Percentiles rank a stretch among this genome's conserved stretches.
These are phyloP conservation scores for Rhodomyrtus tomentosa DNA, from an alignment of 345 rosid genomes.

Conservation along the genomic window DNA sequence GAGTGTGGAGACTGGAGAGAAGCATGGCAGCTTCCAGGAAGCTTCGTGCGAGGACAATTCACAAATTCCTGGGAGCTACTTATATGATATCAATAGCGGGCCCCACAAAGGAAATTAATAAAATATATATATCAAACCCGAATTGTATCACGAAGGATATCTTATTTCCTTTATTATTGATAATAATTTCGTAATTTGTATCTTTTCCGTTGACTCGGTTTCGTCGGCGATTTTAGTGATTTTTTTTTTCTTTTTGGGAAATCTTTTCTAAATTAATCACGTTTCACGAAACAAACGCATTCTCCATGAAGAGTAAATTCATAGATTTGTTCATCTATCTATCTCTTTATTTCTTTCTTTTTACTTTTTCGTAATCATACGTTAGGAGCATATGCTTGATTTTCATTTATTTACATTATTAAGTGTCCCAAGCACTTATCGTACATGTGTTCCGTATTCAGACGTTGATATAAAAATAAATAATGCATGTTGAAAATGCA, in stretches of 20 bases:
- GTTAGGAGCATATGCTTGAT: neutral
- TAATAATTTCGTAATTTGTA: too few relatives aligned
- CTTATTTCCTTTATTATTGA: too few relatives aligned
- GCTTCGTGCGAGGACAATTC: slow-evolving; percentile 21
- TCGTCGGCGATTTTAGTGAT: too few relatives aligned
- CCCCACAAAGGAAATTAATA: neutral
- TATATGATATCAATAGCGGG: neutral
- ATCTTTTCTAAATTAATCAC: too few relatives aligned
- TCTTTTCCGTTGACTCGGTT: too few relatives aligned
- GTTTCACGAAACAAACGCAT: too few relatives aligned
- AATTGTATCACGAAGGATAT: too few relatives aligned
- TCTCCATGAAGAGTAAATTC: too few relatives aligned
- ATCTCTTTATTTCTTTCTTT: too few relatives aligned
- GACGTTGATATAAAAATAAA: neutral
- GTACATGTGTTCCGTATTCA: neutral
- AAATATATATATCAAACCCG: neutral
- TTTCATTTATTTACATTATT: neutral
- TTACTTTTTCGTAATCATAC: neutral
- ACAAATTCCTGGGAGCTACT: neutral
- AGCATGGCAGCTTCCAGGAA: slow-evolving; percentile 84
- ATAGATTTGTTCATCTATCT: neutral
- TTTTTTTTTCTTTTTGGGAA: too few relatives aligned
- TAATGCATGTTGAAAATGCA: neutral
- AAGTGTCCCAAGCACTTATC: neutral
- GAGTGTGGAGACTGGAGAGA: neutral